Evolutionary conservation across 305 asterid genomes (phyloP), one percentile per base, ranked within the genome.

Genomic region (Fraxinus floribunda): DNA sequence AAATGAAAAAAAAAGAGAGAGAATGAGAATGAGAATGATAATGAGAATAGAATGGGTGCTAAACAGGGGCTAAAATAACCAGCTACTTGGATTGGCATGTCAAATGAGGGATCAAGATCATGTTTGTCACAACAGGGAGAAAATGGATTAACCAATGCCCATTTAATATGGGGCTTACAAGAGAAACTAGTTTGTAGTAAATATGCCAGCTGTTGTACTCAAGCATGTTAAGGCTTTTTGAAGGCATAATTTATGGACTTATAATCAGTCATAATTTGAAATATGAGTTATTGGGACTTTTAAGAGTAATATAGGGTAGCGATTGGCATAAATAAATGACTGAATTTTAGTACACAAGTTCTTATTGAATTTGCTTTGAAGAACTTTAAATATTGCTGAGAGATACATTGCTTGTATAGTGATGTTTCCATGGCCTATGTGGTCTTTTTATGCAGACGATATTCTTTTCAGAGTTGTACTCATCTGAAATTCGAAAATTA

Each of bases 401-500:
- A 29, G 20, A 68, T 29, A 18, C 34, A 64, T 9, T 68, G 39
- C 75, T 5, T 70, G 75, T 32, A 70, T 3, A 29, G 41, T 70
- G 75, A 70, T 70, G 75, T 32, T 70, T 32, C 41, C 10, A 29
- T 32, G 39, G 20, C 36, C 24, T 66, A 66, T 79, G 64, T 83
- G 16, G 29, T 76, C 64, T 77, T 86, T 72, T 35, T 81, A 55
- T 87, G 92, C 95, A 94, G 98, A 92, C 91, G 79, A 78, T 94
- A 87, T 92, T 94, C 88, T 94, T 94, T 85, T 89, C 94, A 52
- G 93, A 90, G 88, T 85, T 92, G 91, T 88, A 91, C 84, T 78
- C 97, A 16, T 86, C 95, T 62, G 98, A 94, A 87, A 86, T 86
- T 78, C 93, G 93, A 20, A 94, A 94, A 89, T 84, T 90, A 87